These are phyloP conservation scores for Cercospora berteroae DNA, from an alignment of 2,329 filamentous ascomycete genomes.

Conservation along the genomic window DNA sequence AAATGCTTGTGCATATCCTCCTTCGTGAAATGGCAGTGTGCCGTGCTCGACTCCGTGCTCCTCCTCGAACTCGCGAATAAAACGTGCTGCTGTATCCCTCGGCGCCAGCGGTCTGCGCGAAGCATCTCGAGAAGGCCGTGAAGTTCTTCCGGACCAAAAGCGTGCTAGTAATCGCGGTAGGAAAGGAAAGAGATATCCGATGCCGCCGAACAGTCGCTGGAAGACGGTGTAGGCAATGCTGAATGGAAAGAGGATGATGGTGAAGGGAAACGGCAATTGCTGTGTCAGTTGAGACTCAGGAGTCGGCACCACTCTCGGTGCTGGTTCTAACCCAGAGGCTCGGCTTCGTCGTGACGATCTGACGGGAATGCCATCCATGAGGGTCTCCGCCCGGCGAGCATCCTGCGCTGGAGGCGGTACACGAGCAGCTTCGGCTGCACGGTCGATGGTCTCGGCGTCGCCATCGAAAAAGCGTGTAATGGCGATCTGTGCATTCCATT, in stretches of 20 bases:
- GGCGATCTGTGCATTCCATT: conserved; percentile 97
- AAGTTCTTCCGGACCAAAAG: conserved; percentile 55
- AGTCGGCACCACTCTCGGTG: conserved; percentile 80
- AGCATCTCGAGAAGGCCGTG: conserved; percentile 60
- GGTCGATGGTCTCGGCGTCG: conserved; percentile 82
- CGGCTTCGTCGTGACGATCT: conserved; percentile 30
- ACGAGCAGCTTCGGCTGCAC: conserved; percentile 71
- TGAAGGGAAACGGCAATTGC: conserved; percentile 71
- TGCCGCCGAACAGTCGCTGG: conserved; percentile 65
- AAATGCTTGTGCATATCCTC: conserved; percentile 86
- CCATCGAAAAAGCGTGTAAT: conserved; percentile 98
- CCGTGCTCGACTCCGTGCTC: conserved; percentile 68
- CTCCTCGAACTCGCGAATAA: conserved; percentile 92
- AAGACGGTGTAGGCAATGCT: conserved; percentile 72
- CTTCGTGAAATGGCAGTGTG: conserved; percentile 75
- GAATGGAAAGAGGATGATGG: conserved; percentile 78
- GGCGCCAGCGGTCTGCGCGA: conserved; percentile 72
- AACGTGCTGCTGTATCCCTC: conserved; percentile 81
- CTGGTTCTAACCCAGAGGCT: conserved; percentile 57
- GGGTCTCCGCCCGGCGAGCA: conserved; percentile 67
- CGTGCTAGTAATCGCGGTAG: conserved; percentile 62
- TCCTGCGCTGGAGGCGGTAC: conserved; percentile 62
- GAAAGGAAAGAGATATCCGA: conserved; percentile 78
- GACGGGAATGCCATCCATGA: conserved; percentile 55
- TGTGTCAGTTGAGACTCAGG: conserved; percentile 63